Evolutionary conservation across 176 grass and related monocot genomes (phyloP).

Genomic region (Elaeis guineensis): DNA sequence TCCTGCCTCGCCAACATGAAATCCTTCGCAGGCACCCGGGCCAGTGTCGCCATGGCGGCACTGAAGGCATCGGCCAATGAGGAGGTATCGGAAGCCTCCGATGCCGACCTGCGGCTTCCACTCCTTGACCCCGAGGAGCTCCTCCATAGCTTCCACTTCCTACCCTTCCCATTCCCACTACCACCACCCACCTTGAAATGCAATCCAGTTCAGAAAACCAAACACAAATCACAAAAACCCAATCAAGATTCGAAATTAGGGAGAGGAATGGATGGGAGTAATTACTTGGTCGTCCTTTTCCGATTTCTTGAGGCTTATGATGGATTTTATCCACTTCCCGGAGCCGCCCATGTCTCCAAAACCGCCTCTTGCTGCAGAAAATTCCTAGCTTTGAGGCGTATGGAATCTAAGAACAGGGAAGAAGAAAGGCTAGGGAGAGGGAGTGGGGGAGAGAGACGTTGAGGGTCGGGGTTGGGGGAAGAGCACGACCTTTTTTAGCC

Average conservation of each 20-base stretch:
- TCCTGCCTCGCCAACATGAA: slow-evolving; percentile 58
- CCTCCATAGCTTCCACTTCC: slow-evolving; percentile 76
- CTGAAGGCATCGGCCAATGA: slow-evolving; percentile 43
- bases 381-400: background rate
- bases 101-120: slow-evolving; percentile 24
- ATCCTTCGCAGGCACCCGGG: slow-evolving; percentile 51
- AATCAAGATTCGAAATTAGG: background rate
- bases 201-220: background rate
- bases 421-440: too few species aligned
- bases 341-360: slow-evolving; percentile 46
- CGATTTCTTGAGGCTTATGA: slow-evolving; percentile 44
- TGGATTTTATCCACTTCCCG: slow-evolving; percentile 72
- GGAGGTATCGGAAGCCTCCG: slow-evolving; percentile 47
- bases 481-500: slow-evolving; percentile 16
- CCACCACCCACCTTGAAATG: background rate
- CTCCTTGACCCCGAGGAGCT: slow-evolving; percentile 40
- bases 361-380: slow-evolving; percentile 11
- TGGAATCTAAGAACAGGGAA: background rate
- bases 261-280: background rate
- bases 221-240: background rate
- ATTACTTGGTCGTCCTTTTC: slow-evolving; percentile 23
- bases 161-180: slow-evolving; percentile 16
- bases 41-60: slow-evolving; percentile 46
- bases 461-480: too few species aligned
- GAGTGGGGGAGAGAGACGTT: too few species aligned